phyloP scores from a whole-genome alignment of 148 eudicot genomes.

The Tetragonia tetragonoides region DNA sequence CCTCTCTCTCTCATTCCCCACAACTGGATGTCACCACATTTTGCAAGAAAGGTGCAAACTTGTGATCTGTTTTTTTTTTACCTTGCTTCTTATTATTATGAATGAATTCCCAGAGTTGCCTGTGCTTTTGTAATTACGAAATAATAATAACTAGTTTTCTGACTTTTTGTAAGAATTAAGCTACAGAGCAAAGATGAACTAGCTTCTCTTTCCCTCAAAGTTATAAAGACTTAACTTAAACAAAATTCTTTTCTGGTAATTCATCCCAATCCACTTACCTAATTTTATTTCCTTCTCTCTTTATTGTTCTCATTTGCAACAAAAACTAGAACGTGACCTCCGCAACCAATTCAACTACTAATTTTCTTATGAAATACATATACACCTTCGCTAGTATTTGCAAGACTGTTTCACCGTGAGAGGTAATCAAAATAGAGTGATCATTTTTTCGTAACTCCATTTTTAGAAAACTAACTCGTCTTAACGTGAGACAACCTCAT shows the following conservation, averaged over 20 bases:
- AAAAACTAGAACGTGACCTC: slow-evolving; percentile 9
- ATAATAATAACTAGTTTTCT: neutral
- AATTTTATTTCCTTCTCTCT: slow-evolving; percentile 7
- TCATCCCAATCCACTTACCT: slow-evolving; percentile 32
- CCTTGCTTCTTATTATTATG: neutral
- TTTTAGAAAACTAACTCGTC: too few relatives aligned
- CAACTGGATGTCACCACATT: slow-evolving; percentile 12
- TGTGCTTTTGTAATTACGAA: neutral
- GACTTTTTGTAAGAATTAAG: slow-evolving; percentile 15
- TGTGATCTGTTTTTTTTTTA: neutral
- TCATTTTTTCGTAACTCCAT: too few relatives aligned
- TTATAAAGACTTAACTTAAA: slow-evolving; percentile 12
- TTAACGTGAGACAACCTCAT: too few relatives aligned
- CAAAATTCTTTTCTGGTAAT: slow-evolving; percentile 35
- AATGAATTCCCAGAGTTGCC: neutral
- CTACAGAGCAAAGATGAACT: neutral
- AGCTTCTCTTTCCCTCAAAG: slow-evolving; percentile 34
- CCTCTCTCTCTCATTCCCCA: neutral
- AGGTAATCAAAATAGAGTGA: too few relatives aligned
- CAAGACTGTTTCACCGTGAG: too few relatives aligned
- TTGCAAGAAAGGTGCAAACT: neutral
- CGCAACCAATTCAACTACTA: slow-evolving; percentile 2
- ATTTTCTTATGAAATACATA: too few relatives aligned
- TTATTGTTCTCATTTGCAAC: neutral
- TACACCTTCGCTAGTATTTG: too few relatives aligned